Conservation (phyloP, 495 filamentous ascomycete species). For the Xylaria cubensis region DNA sequence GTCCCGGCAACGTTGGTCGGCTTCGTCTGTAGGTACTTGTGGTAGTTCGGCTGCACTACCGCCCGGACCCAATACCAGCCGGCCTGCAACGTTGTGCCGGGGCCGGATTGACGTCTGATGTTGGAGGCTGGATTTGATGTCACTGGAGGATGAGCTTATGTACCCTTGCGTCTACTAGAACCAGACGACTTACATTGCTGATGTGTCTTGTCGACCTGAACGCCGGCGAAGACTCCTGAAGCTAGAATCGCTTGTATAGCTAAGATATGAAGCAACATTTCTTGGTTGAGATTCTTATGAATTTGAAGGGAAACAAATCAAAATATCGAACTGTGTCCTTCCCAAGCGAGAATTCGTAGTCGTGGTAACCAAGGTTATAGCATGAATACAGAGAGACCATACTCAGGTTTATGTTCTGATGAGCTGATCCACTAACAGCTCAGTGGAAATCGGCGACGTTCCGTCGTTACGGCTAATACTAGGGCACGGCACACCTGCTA, state of each 20-base stretch:
- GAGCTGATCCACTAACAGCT: background rate
- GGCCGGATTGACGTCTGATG: constrained; percentile 21
- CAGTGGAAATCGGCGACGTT: constrained; percentile 10
- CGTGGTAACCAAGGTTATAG: background rate
- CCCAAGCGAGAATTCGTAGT: background rate
- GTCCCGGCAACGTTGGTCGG: constrained; percentile 54
- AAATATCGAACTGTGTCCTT: background rate
- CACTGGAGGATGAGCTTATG: background rate
- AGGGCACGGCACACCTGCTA: background rate
- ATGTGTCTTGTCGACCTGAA: background rate
- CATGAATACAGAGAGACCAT: background rate
- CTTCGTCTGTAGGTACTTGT: constrained; percentile 68
- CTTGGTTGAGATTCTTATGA: background rate
- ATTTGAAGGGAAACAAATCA: no score
- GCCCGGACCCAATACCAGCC: constrained; percentile 68
- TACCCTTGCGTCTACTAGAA: background rate
- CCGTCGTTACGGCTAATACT: constrained; percentile 1
- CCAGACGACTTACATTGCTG: constrained; percentile 3
- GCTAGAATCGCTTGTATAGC: background rate
- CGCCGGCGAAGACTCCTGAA: background rate
- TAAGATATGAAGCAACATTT: constrained; percentile 14
- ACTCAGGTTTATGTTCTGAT: background rate
- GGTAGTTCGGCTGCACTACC: constrained; percentile 64
- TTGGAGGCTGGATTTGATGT: background rate
- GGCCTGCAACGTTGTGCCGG: constrained; percentile 47